These are phyloP conservation scores for Gnetum montanum DNA, from an alignment of 75 land plant genomes.

Conservation along the genomic window DNA sequence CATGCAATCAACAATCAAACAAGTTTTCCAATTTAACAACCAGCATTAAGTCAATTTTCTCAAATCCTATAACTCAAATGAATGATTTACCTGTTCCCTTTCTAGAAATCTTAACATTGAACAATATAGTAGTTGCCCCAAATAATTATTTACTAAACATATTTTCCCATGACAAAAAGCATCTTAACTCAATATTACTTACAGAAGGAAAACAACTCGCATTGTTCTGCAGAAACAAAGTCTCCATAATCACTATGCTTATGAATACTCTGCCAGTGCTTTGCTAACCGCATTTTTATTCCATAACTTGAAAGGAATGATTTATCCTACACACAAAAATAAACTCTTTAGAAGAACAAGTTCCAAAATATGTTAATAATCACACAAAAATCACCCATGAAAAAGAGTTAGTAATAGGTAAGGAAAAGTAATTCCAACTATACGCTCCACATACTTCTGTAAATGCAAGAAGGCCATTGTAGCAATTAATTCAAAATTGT, in stretches of 20 bases:
- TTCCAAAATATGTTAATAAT: too few relatives aligned
- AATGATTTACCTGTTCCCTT: neutral
- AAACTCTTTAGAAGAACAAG: too few relatives aligned
- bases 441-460: too few relatives aligned
- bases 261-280: conserved; percentile 48
- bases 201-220: conserved; percentile 73
- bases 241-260: conserved; percentile 31
- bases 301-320: conserved; percentile 23
- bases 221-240: conserved; percentile 58
- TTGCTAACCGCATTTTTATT: conserved; percentile 42
- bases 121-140: too few relatives aligned
- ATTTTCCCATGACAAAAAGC: neutral
- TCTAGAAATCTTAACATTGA: too few relatives aligned
- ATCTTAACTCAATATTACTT: conserved; percentile 13
- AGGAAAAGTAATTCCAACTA: too few relatives aligned
- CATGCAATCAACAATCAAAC: too few relatives aligned
- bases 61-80: neutral
- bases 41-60: neutral
- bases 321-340: too few relatives aligned
- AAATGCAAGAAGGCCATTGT: too few relatives aligned
- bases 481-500: too few relatives aligned
- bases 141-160: neutral
- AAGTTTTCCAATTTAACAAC: neutral
- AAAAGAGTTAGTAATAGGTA: too few relatives aligned
- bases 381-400: too few relatives aligned